Conservation (phyloP, 371 early-diverging fungal species). For the Mortierella sp. region DNA sequence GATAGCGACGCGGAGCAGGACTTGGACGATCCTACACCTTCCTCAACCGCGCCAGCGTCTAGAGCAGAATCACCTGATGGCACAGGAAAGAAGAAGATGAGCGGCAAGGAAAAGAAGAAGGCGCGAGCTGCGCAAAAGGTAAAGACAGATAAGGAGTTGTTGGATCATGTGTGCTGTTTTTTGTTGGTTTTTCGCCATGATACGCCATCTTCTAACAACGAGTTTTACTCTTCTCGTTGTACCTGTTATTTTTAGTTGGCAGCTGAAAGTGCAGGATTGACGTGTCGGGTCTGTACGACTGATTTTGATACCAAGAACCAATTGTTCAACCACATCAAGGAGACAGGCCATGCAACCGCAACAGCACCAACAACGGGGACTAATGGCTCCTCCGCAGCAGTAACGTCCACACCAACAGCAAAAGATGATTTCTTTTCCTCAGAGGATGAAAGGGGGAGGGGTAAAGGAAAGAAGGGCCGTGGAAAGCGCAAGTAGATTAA, state of each 20-base stretch:
- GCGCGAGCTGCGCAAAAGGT: conserved; percentile 55
- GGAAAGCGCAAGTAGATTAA: conserved; percentile 42
- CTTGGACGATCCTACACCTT: conserved; percentile 25
- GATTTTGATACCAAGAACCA: conserved; percentile 76
- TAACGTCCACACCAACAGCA: not conserved
- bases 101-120: conserved; percentile 65
- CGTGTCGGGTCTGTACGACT: conserved; percentile 78
- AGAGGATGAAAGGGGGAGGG: conserved; percentile 42
- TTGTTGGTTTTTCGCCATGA: not conserved
- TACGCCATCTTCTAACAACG: not conserved
- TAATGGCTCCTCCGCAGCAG: not conserved
- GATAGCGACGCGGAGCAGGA: conserved; percentile 43
- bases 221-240: not conserved
- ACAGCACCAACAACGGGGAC: not conserved
- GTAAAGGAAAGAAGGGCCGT: conserved; percentile 55
- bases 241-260: conserved; percentile 21
- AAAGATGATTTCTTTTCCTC: conserved; percentile 35
- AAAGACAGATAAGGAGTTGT: not conserved
- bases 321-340: conserved; percentile 82
- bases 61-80: conserved; percentile 63
- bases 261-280: conserved; percentile 28
- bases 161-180: not conserved
- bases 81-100: conserved; percentile 65
- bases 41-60: conserved; percentile 51
- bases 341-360: conserved; percentile 81